Evolutionary conservation across 768 basidiomycete species (phyloP).

Genomic region (Leucosporidium scottii): DNA sequence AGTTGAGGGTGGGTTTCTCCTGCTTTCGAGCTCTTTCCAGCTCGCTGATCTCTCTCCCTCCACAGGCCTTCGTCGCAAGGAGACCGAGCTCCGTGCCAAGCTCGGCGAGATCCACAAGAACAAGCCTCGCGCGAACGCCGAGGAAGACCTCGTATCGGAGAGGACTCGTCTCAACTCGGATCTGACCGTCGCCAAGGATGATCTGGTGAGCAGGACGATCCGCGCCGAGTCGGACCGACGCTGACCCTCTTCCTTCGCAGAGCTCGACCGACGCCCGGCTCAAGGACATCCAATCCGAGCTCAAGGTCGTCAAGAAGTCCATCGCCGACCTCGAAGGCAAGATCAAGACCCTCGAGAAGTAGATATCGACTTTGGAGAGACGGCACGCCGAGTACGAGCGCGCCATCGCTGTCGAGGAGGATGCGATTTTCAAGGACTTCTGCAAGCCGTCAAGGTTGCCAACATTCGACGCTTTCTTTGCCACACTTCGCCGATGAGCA

Average conservation of each 20-base stretch:
- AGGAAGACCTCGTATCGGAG: constrained; percentile 65
- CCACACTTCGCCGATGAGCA: too few species aligned
- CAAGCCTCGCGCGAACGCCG: constrained; percentile 73
- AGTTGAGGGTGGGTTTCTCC: constrained; percentile 59
- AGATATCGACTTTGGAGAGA: constrained; percentile 51
- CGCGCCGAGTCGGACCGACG: too few species aligned
- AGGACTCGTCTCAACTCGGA: constrained; percentile 71
- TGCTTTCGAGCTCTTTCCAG: not conserved
- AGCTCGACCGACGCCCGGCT: constrained; percentile 67
- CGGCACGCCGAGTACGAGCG: constrained; percentile 54
- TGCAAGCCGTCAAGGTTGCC: constrained; percentile 66
- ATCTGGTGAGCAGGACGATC: constrained; percentile 56
- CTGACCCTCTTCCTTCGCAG: constrained; percentile 44
- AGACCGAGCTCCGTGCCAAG: constrained; percentile 65
- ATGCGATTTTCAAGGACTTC: constrained; percentile 66
- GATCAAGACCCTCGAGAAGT: constrained; percentile 39
- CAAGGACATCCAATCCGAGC: constrained; percentile 71
- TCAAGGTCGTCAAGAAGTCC: constrained; percentile 63
- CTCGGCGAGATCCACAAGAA: constrained; percentile 75
- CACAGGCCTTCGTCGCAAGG: constrained; percentile 53
- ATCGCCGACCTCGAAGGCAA: constrained; percentile 14
- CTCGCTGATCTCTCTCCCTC: not conserved
- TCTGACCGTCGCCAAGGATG: constrained; percentile 68
- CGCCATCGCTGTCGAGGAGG: constrained; percentile 69
- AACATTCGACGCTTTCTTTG: constrained; percentile 55